A percentile compares a stretch with the other conserved stretches of the same genome.
These are phyloP conservation scores for Colletotrichum nymphaeae DNA, from an alignment of 2,329 filamentous ascomycete genomes.

Conservation along the genomic window DNA sequence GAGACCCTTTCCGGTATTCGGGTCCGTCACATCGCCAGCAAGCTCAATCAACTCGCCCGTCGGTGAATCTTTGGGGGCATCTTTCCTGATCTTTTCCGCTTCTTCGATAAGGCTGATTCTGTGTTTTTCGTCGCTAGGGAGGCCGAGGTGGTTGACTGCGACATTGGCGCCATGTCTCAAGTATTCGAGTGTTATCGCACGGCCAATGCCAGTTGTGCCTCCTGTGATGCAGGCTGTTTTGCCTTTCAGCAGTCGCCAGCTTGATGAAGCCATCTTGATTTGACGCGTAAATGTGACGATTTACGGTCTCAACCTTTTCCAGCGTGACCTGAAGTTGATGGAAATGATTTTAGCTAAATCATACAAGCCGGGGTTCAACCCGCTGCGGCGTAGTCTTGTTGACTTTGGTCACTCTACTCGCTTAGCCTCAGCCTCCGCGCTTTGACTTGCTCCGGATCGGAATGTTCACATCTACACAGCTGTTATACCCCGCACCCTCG, in stretches of 20 bases:
- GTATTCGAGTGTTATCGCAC: conserved; percentile 76
- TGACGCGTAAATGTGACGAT: too few relatives aligned
- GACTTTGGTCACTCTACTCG: too few relatives aligned
- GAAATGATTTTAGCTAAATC: too few relatives aligned
- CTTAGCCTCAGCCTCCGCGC: too few relatives aligned
- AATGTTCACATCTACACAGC: too few relatives aligned
- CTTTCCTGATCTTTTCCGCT: conserved; percentile 47
- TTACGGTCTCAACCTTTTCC: too few relatives aligned
- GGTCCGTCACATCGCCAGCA: conserved; percentile 72
- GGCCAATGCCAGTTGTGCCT: conserved; percentile 74
- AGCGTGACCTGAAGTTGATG: too few relatives aligned
- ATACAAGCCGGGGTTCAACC: too few relatives aligned
- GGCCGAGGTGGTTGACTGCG: conserved; percentile 70
- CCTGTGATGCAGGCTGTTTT: conserved; percentile 76
- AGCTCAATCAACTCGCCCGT: conserved; percentile 64
- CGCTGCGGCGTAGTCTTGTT: too few relatives aligned
- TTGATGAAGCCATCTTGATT: conserved; percentile 3
- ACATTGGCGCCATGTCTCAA: conserved; percentile 72
- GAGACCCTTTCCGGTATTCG: conserved; percentile 66
- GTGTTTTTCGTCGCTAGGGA: conserved; percentile 44
- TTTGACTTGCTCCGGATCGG: too few relatives aligned
- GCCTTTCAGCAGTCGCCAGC: conserved; percentile 55
- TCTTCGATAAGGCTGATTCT: conserved; percentile 45
- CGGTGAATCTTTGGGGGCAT: conserved; percentile 47
- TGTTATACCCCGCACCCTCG: conserved; percentile 12